Percentiles rank a stretch among this genome's conserved stretches.
Conservation (phyloP, 2,329 filamentous ascomycete species). For the Nemania sp. region DNA sequence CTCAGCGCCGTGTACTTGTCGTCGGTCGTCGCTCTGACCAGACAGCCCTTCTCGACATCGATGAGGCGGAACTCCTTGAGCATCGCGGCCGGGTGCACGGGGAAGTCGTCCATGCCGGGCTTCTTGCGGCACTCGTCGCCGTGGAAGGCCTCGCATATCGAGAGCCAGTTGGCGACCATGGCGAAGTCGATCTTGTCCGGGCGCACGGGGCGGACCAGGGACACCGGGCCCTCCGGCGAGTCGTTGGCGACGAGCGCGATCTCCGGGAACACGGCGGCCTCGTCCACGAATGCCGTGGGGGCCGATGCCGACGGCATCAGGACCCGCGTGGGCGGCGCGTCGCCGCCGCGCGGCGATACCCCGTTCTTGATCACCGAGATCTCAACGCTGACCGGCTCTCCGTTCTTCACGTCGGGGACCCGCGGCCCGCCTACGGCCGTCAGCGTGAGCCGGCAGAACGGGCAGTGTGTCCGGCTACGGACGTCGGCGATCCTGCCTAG, state of each 20-base stretch:
- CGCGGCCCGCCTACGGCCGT: conserved; percentile 5
- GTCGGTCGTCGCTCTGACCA: not conserved
- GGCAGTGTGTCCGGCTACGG: conserved; percentile 7
- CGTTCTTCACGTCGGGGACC: conserved; percentile 7
- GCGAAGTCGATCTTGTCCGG: conserved; percentile 8
- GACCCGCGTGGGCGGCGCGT: not conserved
- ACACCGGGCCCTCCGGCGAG: not conserved
- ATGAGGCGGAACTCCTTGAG: conserved; percentile 12
- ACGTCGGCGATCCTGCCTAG: conserved; percentile 13
- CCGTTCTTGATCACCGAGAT: conserved; percentile 5
- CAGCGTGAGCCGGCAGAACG: conserved; percentile 16
- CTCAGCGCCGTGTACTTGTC: conserved; percentile 10
- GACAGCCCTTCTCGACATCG: conserved; percentile 4
- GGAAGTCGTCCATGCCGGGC: conserved; percentile 10
- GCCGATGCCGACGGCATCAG: conserved; percentile 12
- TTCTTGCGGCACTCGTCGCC: conserved; percentile 13
- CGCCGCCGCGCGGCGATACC: not conserved
- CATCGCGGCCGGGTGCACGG: conserved; percentile 2
- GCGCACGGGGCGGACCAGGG: not conserved
- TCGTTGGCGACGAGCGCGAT: conserved; percentile 10
- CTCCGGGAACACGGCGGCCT: conserved; percentile 2
- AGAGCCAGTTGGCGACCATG: conserved; percentile 6
- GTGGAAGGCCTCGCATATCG: conserved; percentile 1
- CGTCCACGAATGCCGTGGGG: not conserved
- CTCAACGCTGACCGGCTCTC: conserved; percentile 7